Evolutionary conservation across 1,284 basidiomycete genomes (phyloP).

Genomic region (Prillingera fragicola): DNA sequence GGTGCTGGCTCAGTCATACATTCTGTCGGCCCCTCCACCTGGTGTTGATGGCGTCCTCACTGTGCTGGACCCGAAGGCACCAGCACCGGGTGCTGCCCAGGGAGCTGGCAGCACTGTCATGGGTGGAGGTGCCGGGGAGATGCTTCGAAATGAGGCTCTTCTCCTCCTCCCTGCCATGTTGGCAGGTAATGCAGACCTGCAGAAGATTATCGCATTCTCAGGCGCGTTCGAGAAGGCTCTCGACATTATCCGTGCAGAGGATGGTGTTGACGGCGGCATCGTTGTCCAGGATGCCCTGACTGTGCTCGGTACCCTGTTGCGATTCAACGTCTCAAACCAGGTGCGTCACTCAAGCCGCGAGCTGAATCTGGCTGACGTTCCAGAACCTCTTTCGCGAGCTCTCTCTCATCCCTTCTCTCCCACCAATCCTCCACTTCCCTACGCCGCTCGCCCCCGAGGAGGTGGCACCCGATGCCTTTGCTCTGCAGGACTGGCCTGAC

Average conservation of each 20-base stretch:
- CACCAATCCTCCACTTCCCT: conserved; percentile 81
- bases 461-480: conserved; percentile 79
- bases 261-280: conserved; percentile 84
- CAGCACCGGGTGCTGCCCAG: conserved; percentile 16
- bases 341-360: conserved; percentile 51
- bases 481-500: conserved; percentile 92
- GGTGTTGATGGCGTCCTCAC: conserved; percentile 44
- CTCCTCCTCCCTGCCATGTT: conserved; percentile 75
- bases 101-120: conserved; percentile 19
- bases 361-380: neutral
- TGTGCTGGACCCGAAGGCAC: conserved; percentile 39
- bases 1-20: conserved; percentile 75
- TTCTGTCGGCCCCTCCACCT: conserved; percentile 54
- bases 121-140: conserved; percentile 44
- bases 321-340: conserved; percentile 94
- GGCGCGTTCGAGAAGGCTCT: conserved; percentile 95
- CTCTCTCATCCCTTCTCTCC: conserved; percentile 70
- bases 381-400: conserved; percentile 97
- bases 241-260: conserved; percentile 77
- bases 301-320: conserved; percentile 75
- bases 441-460: conserved; percentile 60
- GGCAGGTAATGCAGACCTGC: conserved; percentile 84
- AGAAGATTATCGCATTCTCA: conserved; percentile 95
- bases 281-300: conserved; percentile 80
- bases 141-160: conserved; percentile 60